phyloP scores from a whole-genome alignment of 2,329 filamentous ascomycete genomes.

The Fusarium keratoplasticum region DNA sequence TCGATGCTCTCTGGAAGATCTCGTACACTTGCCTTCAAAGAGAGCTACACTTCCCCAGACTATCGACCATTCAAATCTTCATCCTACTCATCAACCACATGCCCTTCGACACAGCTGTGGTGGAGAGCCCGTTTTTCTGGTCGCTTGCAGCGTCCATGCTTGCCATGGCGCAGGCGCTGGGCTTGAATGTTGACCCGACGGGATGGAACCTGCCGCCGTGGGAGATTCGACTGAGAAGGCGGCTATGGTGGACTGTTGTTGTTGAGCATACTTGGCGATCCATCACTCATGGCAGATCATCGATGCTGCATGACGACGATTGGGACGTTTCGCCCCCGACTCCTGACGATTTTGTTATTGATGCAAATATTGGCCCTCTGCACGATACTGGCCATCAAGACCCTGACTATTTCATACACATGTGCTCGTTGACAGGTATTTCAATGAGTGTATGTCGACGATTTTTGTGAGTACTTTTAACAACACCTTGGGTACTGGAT shows the following conservation, averaged over 20 bases:
- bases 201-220: conserved; percentile 27
- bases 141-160: background rate
- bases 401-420: background rate
- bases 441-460: background rate
- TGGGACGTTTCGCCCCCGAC: conserved; percentile 25
- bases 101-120: background rate
- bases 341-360: background rate
- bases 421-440: background rate
- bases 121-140: background rate
- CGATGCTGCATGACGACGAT: conserved; percentile 31
- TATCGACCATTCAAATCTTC: conserved; percentile 27
- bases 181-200: conserved; percentile 23
- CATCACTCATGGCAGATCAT: conserved; percentile 30
- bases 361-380: background rate
- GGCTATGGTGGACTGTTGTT: conserved; percentile 34
- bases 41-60: conserved; percentile 31
- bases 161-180: background rate
- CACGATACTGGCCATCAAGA: background rate
- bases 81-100: conserved; percentile 1
- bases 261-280: conserved; percentile 34
- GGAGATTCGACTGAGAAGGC: conserved; percentile 26
- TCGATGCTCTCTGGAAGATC: conserved; percentile 31
- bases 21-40: conserved; percentile 32
- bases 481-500: background rate
- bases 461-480: background rate